These are phyloP conservation scores for Penicillium sp. DNA, from an alignment of 2,329 filamentous ascomycete genomes.

Conservation along the genomic window DNA sequence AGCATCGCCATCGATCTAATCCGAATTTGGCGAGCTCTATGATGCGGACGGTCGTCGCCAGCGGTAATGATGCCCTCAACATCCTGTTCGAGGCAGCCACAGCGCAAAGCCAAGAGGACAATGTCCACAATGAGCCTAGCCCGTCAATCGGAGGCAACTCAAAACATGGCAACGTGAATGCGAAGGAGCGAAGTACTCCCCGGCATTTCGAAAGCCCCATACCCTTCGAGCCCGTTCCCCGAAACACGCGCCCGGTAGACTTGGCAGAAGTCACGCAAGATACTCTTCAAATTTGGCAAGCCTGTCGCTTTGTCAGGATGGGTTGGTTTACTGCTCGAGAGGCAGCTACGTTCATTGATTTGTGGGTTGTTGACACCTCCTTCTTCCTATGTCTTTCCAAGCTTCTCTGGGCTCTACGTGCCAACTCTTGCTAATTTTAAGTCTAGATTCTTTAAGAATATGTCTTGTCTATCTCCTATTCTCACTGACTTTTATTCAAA, in stretches of 20 bases:
- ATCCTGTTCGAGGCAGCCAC: slow-evolving; percentile 54
- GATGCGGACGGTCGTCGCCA: slow-evolving; percentile 52
- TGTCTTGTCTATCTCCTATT: slow-evolving; percentile 53
- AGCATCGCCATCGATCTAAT: slow-evolving; percentile 25
- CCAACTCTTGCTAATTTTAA: background rate
- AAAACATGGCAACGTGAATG: slow-evolving; percentile 8
- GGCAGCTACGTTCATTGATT: slow-evolving; percentile 54
- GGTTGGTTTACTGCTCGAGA: slow-evolving; percentile 58
- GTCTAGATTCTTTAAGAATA: slow-evolving; percentile 51
- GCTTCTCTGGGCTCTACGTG: background rate
- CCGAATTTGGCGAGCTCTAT: slow-evolving; percentile 37
- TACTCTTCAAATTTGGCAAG: slow-evolving; percentile 49
- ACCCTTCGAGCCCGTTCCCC: slow-evolving; percentile 20
- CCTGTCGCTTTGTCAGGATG: slow-evolving; percentile 56
- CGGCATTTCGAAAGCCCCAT: slow-evolving; percentile 19
- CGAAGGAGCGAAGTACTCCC: slow-evolving; percentile 11
- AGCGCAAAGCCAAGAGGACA: slow-evolving; percentile 41
- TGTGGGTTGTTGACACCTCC: slow-evolving; percentile 32
- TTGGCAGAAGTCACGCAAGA: slow-evolving; percentile 32
- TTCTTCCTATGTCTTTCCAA: background rate
- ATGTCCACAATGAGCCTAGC: slow-evolving; percentile 30
- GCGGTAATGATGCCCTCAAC: slow-evolving; percentile 55
- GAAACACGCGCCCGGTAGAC: slow-evolving; percentile 26
- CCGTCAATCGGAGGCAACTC: slow-evolving; percentile 22
- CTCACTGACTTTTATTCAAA: slow-evolving; percentile 51